Percentiles rank a stretch among this genome's conserved stretches.
Conservation (phyloP, 2,329 filamentous ascomycete species). For the Cladosporium sp. region DNA sequence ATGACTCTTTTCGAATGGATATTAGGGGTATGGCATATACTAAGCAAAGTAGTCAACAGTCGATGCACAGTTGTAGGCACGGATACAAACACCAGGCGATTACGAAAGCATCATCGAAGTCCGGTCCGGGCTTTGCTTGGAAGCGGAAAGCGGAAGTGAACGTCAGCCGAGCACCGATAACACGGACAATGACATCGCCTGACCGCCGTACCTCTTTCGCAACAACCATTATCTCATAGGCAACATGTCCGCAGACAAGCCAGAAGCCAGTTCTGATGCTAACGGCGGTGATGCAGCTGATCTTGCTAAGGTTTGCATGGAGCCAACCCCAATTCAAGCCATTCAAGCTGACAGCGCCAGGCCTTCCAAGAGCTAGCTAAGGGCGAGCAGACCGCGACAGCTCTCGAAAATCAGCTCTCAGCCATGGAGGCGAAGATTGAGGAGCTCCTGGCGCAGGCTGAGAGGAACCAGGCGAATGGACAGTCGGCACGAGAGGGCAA, state of each 20-base stretch:
- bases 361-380: constrained; percentile 49
- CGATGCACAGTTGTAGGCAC: neutral
- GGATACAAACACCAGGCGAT: neutral
- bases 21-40: neutral
- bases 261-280: constrained; percentile 7
- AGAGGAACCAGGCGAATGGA: constrained; percentile 29
- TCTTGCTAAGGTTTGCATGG: constrained; percentile 10
- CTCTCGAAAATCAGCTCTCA: constrained; percentile 52
- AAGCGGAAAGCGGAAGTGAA: constrained; percentile 1
- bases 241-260: constrained; percentile 12
- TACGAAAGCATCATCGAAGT: constrained; percentile 4
- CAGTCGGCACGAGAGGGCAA: neutral
- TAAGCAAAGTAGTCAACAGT: neutral
- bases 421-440: constrained; percentile 54
- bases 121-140: neutral
- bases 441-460: constrained; percentile 47
- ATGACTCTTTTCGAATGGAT: neutral
- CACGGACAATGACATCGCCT: neutral
- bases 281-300: constrained; percentile 12
- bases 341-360: constrained; percentile 27
- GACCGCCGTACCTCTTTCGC: neutral
- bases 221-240: neutral
- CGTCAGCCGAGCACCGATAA: constrained; percentile 2
- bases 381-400: constrained; percentile 53
- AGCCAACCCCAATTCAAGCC: neutral